Percentiles rank a stretch among this genome's conserved stretches.
phyloP scores from a whole-genome alignment of 768 basidiomycete genomes.

The Gloeostereum incarnatum region DNA sequence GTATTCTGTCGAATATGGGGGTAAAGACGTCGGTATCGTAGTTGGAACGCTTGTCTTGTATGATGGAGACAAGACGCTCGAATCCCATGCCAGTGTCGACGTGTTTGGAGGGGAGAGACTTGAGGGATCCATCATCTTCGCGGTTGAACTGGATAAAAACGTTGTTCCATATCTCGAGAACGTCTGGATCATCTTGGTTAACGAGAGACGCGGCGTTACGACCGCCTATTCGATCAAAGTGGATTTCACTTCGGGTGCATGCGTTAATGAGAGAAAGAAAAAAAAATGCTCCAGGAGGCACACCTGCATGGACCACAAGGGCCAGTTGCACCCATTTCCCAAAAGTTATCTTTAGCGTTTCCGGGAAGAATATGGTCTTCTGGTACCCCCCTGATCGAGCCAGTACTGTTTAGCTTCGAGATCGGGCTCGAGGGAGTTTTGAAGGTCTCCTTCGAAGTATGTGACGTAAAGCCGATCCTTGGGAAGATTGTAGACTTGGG shows the following conservation, averaged over 20 bases:
- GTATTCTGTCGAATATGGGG: constrained; percentile 82
- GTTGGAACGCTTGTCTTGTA: constrained; percentile 89
- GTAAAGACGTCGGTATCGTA: constrained; percentile 96
- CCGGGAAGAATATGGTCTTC: constrained; percentile 91
- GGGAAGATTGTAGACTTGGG: constrained; percentile 79
- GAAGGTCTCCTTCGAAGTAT: constrained; percentile 93
- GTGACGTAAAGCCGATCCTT: constrained; percentile 92
- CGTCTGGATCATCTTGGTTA: constrained; percentile 93
- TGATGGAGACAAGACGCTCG: constrained; percentile 89
- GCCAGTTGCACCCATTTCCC: constrained; percentile 95
- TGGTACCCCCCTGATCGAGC: constrained; percentile 78
- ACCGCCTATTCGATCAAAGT: constrained; percentile 97
- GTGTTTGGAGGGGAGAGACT: constrained; percentile 80
- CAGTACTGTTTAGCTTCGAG: constrained; percentile 81
- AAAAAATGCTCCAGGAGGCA: constrained; percentile 7
- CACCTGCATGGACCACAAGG: constrained; percentile 96
- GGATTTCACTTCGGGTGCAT: constrained; percentile 64
- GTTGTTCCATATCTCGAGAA: constrained; percentile 99
- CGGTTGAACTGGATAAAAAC: constrained; percentile 99
- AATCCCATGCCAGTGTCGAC: constrained; percentile 99
- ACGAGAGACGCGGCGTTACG: constrained; percentile 89
- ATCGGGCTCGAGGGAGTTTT: constrained; percentile 80
- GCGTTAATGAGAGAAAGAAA: not conserved
- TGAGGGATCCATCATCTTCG: constrained; percentile 78
- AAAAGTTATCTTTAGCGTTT: constrained; percentile 97